Evolutionary conservation across 805 yeast species (phyloP).

Genomic region (Starmerella etchellsii): DNA sequence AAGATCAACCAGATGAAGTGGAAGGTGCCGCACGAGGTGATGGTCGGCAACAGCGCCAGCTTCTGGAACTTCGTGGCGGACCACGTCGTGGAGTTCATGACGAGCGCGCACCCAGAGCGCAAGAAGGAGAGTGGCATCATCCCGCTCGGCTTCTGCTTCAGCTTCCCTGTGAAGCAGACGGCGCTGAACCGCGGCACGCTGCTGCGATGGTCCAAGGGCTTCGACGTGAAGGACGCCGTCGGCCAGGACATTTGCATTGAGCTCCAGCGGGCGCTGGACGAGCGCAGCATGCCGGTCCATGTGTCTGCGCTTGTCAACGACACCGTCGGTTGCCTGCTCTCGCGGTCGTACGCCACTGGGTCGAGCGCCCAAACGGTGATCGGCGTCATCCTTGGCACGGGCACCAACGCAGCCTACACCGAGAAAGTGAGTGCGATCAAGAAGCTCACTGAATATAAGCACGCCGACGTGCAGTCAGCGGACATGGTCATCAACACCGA

Average conservation of each 20-base stretch:
- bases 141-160: slow-evolving; percentile 84
- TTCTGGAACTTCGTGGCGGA: slow-evolving; percentile 65
- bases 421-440: slow-evolving; percentile 63
- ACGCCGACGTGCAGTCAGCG: slow-evolving; percentile 24
- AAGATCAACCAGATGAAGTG: slow-evolving; percentile 60
- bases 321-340: slow-evolving; percentile 85
- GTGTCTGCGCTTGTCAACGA: slow-evolving; percentile 90
- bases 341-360: slow-evolving; percentile 70
- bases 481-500: slow-evolving; percentile 87
- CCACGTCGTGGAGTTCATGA: slow-evolving; percentile 52
- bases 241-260: slow-evolving; percentile 68
- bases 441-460: slow-evolving; percentile 41
- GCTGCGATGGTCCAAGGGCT: slow-evolving; percentile 95
- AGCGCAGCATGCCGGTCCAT: slow-evolving; percentile 38
- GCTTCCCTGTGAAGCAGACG: slow-evolving; percentile 84
- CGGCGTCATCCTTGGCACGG: slow-evolving; percentile 94
- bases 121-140: slow-evolving; percentile 23
- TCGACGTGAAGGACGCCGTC: slow-evolving; percentile 70
- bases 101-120: slow-evolving; percentile 19
- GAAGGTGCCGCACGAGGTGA: slow-evolving; percentile 64
- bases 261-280: slow-evolving; percentile 58
- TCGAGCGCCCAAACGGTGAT: slow-evolving; percentile 60
- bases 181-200: slow-evolving; percentile 67
- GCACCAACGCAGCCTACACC: slow-evolving; percentile 90
- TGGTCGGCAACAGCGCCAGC: slow-evolving; percentile 51